A percentile compares a stretch with the other conserved stretches of the same genome.
These are phyloP conservation scores for Priceomyces haplophilus DNA, from an alignment of 805 yeast genomes.

Conservation along the genomic window DNA sequence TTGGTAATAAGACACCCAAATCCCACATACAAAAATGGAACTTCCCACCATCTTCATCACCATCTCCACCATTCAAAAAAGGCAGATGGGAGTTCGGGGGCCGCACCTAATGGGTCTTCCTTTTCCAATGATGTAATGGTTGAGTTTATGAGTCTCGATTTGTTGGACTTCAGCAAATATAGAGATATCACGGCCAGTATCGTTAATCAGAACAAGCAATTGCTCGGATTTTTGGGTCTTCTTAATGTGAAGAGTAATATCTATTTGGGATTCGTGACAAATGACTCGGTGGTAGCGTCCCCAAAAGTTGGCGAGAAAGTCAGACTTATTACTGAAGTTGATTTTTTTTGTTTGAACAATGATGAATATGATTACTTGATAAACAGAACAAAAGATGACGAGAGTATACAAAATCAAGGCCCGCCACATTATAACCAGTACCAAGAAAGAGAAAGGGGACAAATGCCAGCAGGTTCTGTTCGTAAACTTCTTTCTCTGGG, in stretches of 20 bases:
- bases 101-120: constrained; percentile 14
- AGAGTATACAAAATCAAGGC: constrained; percentile 4
- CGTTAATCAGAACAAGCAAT: constrained; percentile 18
- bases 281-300: constrained; percentile 53
- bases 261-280: constrained; percentile 58
- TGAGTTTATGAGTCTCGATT: constrained; percentile 48
- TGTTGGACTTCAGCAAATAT: constrained; percentile 38
- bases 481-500: constrained; percentile 44
- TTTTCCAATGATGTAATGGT: constrained; percentile 37
- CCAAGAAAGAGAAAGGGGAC: constrained; percentile 16
- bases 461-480: constrained; percentile 45
- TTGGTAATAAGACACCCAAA: constrained; percentile 54
- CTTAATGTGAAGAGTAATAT: constrained; percentile 51
- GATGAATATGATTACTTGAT: constrained; percentile 48
- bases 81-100: constrained; percentile 6
- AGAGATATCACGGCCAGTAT: constrained; percentile 40
- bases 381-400: constrained; percentile 11
- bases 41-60: constrained; percentile 18
- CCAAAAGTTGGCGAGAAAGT: constrained; percentile 55
- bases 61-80: constrained; percentile 18
- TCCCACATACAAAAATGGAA: constrained; percentile 24
- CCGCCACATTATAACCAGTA: constrained; percentile 30
- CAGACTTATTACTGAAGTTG: constrained; percentile 54
- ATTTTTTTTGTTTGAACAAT: constrained; percentile 61
- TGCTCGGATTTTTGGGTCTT: constrained; percentile 63